phyloP scores from a whole-genome alignment of 345 rosid species.

The Boechera divaricarpa region DNA sequence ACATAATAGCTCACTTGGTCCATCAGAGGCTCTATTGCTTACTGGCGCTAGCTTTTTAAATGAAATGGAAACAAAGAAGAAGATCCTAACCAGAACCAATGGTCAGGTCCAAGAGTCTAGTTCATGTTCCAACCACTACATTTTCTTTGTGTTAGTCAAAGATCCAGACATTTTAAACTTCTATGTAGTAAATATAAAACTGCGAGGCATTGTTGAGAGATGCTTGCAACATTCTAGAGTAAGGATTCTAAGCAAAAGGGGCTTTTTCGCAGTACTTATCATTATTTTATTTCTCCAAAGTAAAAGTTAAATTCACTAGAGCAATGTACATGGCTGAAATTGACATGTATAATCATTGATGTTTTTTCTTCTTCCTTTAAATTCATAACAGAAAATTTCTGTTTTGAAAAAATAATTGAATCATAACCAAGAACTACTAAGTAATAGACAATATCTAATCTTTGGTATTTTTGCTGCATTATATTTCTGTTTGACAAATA shows the following conservation, averaged over 20 bases:
- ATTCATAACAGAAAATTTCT: not conserved
- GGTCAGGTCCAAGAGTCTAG: not conserved
- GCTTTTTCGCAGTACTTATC: not conserved
- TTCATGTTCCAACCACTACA: not conserved
- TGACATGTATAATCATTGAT: conserved; percentile 2
- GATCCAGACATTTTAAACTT: not conserved
- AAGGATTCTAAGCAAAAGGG: not conserved
- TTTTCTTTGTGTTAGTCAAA: not conserved
- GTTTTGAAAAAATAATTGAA: not conserved
- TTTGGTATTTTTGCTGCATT: no score
- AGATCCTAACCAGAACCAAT: not conserved
- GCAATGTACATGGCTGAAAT: not conserved
- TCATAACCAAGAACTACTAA: not conserved
- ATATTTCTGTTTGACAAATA: no score
- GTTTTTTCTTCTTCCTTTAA: not conserved
- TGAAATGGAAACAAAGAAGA: conserved; percentile 1
- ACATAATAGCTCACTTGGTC: not conserved
- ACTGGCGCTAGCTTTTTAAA: not conserved
- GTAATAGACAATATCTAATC: no score
- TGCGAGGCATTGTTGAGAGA: not conserved
- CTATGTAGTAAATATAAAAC: not conserved
- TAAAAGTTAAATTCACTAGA: conserved; percentile 11
- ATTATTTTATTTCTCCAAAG: not conserved
- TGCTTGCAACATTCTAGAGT: not conserved
- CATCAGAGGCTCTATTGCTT: not conserved